Conservation (phyloP, 805 yeast genomes). For the Candida coquimbonensis region DNA sequence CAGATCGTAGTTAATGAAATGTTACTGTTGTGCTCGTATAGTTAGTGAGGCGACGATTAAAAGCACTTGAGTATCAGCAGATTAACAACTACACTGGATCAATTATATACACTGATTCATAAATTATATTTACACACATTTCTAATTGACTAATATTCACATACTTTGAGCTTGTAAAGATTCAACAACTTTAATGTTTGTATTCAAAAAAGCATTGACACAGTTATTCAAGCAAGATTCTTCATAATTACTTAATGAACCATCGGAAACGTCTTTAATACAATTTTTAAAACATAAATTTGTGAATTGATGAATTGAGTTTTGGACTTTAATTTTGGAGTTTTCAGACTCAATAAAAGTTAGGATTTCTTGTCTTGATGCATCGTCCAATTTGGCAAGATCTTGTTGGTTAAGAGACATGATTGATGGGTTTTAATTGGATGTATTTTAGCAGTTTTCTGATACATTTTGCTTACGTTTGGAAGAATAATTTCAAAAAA, state of each 20-base stretch:
- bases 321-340: conserved; percentile 80
- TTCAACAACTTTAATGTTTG: conserved; percentile 78
- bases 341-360: conserved; percentile 76
- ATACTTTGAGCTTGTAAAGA: conserved; percentile 8
- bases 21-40: too few species aligned
- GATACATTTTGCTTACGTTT: too few species aligned
- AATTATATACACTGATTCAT: background rate
- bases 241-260: conserved; percentile 50
- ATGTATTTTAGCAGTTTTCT: too few species aligned
- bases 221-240: conserved; percentile 74
- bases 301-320: conserved; percentile 81
- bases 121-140: background rate
- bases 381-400: conserved; percentile 49
- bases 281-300: conserved; percentile 90
- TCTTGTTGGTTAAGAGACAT: conserved; percentile 33
- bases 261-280: conserved; percentile 40
- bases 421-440: too few species aligned
- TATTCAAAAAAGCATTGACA: conserved; percentile 78
- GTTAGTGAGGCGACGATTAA: too few species aligned
- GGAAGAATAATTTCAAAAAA: too few species aligned
- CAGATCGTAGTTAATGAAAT: too few species aligned
- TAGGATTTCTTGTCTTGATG: conserved; percentile 65
- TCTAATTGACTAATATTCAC: background rate
- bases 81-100: background rate
- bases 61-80: too few species aligned